Evolutionary conservation across 2,329 filamentous ascomycete species (phyloP).

Genomic region (Apiospora malaysiana): DNA sequence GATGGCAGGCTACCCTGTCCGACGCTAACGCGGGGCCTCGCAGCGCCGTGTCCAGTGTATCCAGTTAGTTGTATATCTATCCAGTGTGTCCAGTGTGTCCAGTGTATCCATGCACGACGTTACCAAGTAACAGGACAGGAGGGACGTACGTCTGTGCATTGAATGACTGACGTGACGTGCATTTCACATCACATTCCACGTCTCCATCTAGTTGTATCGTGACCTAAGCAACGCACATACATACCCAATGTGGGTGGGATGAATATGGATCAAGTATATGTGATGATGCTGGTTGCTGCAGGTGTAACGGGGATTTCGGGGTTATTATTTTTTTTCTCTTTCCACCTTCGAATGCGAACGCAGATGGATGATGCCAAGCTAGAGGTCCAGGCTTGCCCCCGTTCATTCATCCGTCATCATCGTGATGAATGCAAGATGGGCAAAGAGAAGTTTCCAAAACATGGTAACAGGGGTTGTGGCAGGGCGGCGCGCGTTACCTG

Average conservation of each 20-base stretch:
- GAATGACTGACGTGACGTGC: background rate
- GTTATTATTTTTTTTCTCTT: no score
- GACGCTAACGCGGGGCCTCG: conserved; percentile 5
- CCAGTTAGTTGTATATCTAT: background rate
- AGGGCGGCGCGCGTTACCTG: background rate
- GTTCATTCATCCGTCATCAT: background rate
- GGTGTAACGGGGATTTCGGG: background rate
- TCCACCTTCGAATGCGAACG: no score
- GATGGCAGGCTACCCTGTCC: background rate
- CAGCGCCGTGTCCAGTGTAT: background rate
- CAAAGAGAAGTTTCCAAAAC: background rate
- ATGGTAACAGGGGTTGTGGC: background rate
- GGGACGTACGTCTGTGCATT: background rate
- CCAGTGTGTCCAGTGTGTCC: background rate
- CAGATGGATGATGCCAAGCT: background rate
- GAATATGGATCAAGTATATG: no score
- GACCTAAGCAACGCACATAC: background rate
- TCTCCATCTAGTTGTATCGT: background rate
- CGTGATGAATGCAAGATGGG: background rate
- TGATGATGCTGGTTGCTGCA: background rate
- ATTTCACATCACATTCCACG: background rate
- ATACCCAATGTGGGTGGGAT: background rate
- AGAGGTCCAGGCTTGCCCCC: background rate
- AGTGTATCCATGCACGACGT: conserved; percentile 6
- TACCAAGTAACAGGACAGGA: background rate